Base-by-base conservation (phyloP, 768 basidiomycete species). In the Clitopilus passeckerianus region DNA sequence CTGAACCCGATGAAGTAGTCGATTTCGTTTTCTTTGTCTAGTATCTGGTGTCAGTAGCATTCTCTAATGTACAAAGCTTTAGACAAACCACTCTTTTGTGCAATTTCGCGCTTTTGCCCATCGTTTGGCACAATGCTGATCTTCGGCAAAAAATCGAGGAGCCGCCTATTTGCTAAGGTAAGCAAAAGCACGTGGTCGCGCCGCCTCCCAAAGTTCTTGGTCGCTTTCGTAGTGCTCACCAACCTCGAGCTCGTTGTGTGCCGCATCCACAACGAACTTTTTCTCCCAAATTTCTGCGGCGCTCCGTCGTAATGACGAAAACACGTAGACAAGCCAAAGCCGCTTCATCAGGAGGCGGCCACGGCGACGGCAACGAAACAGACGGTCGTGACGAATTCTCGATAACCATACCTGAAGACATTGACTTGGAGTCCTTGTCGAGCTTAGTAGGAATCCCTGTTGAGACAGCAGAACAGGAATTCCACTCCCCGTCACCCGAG, bases 71-170 rank as follows among this genome's bases (percentile, higher is more conserved):
- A 4, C 7, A 30, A 30, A 16, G 44, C 16, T 12, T 23, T 43
- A 12, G 14, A 65, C 81, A 27, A 71, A 85, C 85, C 59, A 80
- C 70, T 62, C 85, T 75, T 68, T 88, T 88, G 68, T 85, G 85
- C 20, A 85, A 59, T 67, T 88, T 88, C 15, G 86, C 86, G 61
- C 84, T 87, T 64, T 80, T 84, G 16, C 86, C 86, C 86, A 87
- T 87, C 24, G 34, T 20, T 10, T 9, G 10, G 34, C 37, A 22
- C 20, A 53, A 35, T 33, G 50, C n/a, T 22, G 14, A 41, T 15
- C 41, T 53, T 30, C 27, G 27, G 27, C 27, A 30, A 30, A 59
- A 14, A 41, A 23, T 54, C 53, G 37, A 12, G 23, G 54, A 53
- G 50, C 22, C 53, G 18, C 18, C 14, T 5, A 15, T 52, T 52